These are phyloP conservation scores for Lagerstroemia speciosa DNA, from an alignment of 345 rosid species.

Conservation along the genomic window DNA sequence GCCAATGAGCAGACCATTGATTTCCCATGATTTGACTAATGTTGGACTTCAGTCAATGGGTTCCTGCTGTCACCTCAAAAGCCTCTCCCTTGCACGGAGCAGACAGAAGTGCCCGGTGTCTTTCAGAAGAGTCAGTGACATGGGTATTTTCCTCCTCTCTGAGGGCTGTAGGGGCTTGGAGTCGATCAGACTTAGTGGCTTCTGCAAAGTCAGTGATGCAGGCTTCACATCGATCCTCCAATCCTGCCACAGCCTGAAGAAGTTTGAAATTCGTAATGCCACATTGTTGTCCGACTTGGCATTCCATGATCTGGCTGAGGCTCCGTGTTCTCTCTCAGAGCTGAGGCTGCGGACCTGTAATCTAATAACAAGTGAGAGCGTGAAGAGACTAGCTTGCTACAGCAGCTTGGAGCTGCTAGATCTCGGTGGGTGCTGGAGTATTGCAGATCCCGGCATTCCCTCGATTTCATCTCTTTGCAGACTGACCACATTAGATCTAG, in stretches of 20 bases:
- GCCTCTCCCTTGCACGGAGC: conserved; percentile 43
- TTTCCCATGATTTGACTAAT: conserved; percentile 37
- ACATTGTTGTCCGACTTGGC: conserved; percentile 53
- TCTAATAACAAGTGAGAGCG: conserved; percentile 65
- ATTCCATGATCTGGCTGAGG: conserved; percentile 42
- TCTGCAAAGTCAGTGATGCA: conserved; percentile 64
- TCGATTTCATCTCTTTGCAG: conserved; percentile 32
- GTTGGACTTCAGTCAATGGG: conserved; percentile 44
- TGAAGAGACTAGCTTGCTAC: conserved; percentile 41
- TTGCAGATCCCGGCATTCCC: conserved; percentile 46
- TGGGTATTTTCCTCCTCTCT: conserved; percentile 62
- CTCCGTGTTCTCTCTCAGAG: conserved; percentile 44
- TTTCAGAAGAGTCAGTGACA: conserved; percentile 54
- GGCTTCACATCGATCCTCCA: conserved; percentile 59
- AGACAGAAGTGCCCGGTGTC: conserved; percentile 39
- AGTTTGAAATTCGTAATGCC: conserved; percentile 51
- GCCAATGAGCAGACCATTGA: conserved; percentile 33
- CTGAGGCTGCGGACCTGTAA: conserved; percentile 45
- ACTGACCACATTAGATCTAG: conserved; percentile 42
- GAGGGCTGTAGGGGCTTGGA: conserved; percentile 50
- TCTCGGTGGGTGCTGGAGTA: conserved; percentile 53
- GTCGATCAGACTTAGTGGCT: conserved; percentile 45
- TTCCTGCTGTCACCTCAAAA: conserved; percentile 28
- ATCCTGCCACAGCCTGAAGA: conserved; percentile 43
- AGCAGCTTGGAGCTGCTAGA: conserved; percentile 51